These are phyloP conservation scores for Backusella westeae DNA, from an alignment of 192 early-diverging fungal species.

Conservation along the genomic window DNA sequence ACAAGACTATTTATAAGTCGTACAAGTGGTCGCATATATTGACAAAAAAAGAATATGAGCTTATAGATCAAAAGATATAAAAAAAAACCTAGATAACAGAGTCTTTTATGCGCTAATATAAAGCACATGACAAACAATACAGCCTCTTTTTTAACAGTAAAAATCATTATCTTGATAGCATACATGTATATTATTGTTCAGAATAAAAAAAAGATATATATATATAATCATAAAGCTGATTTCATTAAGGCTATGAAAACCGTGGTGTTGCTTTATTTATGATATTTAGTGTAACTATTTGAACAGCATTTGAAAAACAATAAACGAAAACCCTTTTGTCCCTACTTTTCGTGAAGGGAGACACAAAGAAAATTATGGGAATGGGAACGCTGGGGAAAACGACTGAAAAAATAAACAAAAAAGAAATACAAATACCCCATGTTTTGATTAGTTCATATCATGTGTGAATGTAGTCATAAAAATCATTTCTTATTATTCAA, in stretches of 20 bases:
- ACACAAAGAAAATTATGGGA: constrained; percentile 2
- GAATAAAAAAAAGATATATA: too few species aligned
- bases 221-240: neutral
- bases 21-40: neutral
- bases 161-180: too few species aligned
- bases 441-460: neutral
- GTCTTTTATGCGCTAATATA: neutral
- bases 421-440: neutral
- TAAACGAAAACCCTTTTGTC: neutral
- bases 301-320: neutral
- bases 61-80: neutral
- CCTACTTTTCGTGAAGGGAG: neutral
- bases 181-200: too few species aligned
- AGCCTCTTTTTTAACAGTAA: too few species aligned
- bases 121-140: too few species aligned
- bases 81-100: neutral
- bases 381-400: neutral
- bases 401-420: neutral
- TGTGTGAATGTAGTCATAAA: neutral
- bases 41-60: too few species aligned
- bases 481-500: too few species aligned
- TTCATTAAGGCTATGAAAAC: neutral
- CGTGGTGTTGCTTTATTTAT: neutral
- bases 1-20: neutral
- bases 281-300: neutral